Conservation (phyloP, 2,329 filamentous ascomycete genomes). For the Pseudogymnoascus sp. region DNA sequence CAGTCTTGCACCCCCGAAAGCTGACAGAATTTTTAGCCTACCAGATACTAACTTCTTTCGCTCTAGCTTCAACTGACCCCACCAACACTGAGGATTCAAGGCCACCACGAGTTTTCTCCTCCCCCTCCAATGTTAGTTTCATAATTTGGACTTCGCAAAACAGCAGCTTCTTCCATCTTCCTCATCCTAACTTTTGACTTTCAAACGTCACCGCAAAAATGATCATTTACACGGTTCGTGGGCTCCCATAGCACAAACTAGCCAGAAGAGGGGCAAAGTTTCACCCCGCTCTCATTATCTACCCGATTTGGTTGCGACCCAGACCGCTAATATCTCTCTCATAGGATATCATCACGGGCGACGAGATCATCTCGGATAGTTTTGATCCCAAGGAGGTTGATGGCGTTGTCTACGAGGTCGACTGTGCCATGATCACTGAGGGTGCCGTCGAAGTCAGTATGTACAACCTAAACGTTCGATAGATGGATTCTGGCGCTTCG, state of each 20-base stretch:
- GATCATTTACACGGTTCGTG: slow-evolving; percentile 63
- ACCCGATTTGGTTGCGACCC: not conserved
- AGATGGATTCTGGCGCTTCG: not conserved
- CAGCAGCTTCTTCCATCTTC: slow-evolving; percentile 15
- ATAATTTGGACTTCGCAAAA: slow-evolving; percentile 9
- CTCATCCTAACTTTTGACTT: slow-evolving; percentile 12
- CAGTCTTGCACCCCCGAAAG: not conserved
- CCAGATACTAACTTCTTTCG: not conserved
- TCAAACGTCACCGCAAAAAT: slow-evolving; percentile 47
- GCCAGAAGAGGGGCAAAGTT: slow-evolving; percentile 3
- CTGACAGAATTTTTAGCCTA: slow-evolving; percentile 7
- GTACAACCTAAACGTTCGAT: slow-evolving; percentile 15
- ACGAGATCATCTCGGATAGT: slow-evolving; percentile 96
- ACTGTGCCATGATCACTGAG: slow-evolving; percentile 84
- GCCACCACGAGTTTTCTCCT: slow-evolving; percentile 10
- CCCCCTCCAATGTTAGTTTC: slow-evolving; percentile 9
- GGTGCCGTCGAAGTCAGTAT: slow-evolving; percentile 65
- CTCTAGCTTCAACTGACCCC: not conserved
- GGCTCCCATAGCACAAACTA: not conserved
- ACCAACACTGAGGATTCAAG: slow-evolving; percentile 10
- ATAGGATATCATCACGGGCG: slow-evolving; percentile 80
- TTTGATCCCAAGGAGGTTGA: slow-evolving; percentile 77
- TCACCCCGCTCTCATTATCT: slow-evolving; percentile 16
- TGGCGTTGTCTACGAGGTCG: slow-evolving; percentile 76
- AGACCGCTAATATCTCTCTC: slow-evolving; percentile 12